These are phyloP conservation scores for Rasamsonia emersonii DNA, from an alignment of 2,329 filamentous ascomycete species.

Conservation along the genomic window DNA sequence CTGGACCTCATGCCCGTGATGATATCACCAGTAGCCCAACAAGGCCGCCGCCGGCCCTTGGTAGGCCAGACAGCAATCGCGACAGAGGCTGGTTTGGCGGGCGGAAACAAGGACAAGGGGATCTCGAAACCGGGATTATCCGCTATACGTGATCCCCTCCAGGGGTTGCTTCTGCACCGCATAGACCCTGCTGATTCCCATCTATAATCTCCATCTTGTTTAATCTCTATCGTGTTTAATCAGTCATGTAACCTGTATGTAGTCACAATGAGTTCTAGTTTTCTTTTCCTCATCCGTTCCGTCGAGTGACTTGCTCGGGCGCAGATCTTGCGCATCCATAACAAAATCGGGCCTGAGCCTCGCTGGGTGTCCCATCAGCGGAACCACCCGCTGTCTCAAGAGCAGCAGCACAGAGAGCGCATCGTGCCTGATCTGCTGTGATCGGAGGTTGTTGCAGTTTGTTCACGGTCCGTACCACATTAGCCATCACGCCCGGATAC, in stretches of 20 bases:
- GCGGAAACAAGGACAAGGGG: constrained; percentile 16
- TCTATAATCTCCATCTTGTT: too few species aligned
- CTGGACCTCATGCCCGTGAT: neutral
- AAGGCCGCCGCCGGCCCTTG: constrained; percentile 17
- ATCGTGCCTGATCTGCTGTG: constrained; percentile 33
- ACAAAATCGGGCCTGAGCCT: constrained; percentile 32
- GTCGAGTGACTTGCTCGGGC: neutral
- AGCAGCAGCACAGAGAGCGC: constrained; percentile 61
- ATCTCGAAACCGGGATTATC: constrained; percentile 14
- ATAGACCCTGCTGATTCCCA: too few species aligned
- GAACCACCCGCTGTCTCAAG: constrained; percentile 56
- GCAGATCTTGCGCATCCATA: constrained; percentile 37
- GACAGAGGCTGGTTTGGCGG: constrained; percentile 23
- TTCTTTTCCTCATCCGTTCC: constrained; percentile 9
- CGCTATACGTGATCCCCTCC: neutral
- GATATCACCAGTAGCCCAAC: constrained; percentile 7
- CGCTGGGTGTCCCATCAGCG: constrained; percentile 41
- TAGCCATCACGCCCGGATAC: constrained; percentile 86
- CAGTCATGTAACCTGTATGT: too few species aligned
- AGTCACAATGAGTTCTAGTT: constrained; percentile 3
- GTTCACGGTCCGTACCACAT: constrained; percentile 85
- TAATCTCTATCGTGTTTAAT: too few species aligned
- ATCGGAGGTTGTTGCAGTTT: constrained; percentile 53
- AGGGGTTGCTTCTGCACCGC: too few species aligned
- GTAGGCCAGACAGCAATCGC: constrained; percentile 16